A percentile compares a stretch with the other conserved stretches of the same genome.
These are phyloP conservation scores for Trichoderma harzianum DNA, from an alignment of 2,329 filamentous ascomycete genomes.

Conservation along the genomic window DNA sequence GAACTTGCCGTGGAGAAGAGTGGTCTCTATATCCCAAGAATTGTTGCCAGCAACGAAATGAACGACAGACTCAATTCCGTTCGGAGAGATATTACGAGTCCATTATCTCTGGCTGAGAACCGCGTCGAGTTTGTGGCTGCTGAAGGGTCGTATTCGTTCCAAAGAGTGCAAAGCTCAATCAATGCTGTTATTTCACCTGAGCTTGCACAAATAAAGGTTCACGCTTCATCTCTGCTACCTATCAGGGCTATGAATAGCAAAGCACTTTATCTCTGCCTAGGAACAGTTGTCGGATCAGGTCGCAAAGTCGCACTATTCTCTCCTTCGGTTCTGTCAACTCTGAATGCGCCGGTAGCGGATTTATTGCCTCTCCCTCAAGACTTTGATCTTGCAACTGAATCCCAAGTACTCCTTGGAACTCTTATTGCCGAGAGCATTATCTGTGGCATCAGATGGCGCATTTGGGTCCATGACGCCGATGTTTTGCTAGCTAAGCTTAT, in stretches of 20 bases:
- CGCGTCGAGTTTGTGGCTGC: neutral
- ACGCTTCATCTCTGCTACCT: neutral
- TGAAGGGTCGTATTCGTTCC: neutral
- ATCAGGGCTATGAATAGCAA: neutral
- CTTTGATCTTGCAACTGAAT: neutral
- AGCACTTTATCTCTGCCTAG: neutral
- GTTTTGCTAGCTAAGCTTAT: neutral
- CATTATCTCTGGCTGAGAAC: neutral
- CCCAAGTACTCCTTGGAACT: neutral
- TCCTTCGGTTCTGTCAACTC: neutral
- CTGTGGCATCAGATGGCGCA: neutral
- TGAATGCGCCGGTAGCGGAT: neutral
- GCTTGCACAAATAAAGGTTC: neutral
- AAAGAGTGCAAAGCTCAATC: neutral
- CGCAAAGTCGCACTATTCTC: neutral
- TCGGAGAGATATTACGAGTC: neutral
- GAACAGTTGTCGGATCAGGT: neutral
- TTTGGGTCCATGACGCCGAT: neutral
- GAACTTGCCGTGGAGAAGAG: neutral
- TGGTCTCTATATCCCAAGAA: neutral
- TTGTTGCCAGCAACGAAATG: neutral
- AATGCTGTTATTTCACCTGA: neutral
- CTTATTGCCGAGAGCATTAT: neutral
- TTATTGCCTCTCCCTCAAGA: neutral
- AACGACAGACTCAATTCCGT: neutral